Percentiles rank a stretch among this genome's conserved stretches.
phyloP scores from a whole-genome alignment of 1,284 basidiomycete genomes.

The Ceratobasidium sp. region DNA sequence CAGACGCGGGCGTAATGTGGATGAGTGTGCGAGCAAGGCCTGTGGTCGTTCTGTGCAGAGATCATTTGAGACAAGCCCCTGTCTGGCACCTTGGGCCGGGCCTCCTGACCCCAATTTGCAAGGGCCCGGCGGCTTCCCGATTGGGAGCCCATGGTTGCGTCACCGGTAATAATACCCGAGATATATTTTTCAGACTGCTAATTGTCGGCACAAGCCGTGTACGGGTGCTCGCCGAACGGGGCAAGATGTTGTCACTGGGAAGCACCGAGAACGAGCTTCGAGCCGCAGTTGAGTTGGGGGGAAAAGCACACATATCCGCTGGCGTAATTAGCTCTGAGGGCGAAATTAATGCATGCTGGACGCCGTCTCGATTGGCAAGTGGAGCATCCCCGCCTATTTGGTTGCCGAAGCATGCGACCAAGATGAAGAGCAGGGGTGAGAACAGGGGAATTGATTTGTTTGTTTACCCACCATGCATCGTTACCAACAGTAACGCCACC shows the following conservation, averaged over 20 bases:
- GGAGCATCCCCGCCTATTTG: neutral
- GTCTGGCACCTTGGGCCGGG: conserved; percentile 15
- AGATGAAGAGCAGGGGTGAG: neutral
- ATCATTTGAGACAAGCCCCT: conserved; percentile 34
- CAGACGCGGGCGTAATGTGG: neutral
- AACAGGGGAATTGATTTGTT: neutral
- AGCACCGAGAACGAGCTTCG: neutral
- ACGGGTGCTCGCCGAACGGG: neutral
- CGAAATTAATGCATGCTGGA: too few relatives aligned
- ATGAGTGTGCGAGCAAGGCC: neutral
- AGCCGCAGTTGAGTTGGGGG: neutral
- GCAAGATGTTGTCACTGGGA: neutral
- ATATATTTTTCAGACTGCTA: neutral
- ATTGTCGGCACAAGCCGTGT: neutral
- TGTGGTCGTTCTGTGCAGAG: conserved; percentile 25
- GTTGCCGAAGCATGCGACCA: neutral
- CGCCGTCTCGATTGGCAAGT: neutral
- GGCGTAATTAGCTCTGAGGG: too few relatives aligned
- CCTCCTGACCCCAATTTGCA: neutral
- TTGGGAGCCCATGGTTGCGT: neutral
- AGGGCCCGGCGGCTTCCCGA: conserved; percentile 15
- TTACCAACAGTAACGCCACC: neutral
- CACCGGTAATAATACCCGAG: neutral
- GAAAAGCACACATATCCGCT: neutral
- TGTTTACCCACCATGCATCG: neutral